Evolutionary conservation across 2,329 filamentous ascomycete genomes (phyloP), one percentile per base, ranked within the genome.

Genomic region (Trichophyton simii): DNA sequence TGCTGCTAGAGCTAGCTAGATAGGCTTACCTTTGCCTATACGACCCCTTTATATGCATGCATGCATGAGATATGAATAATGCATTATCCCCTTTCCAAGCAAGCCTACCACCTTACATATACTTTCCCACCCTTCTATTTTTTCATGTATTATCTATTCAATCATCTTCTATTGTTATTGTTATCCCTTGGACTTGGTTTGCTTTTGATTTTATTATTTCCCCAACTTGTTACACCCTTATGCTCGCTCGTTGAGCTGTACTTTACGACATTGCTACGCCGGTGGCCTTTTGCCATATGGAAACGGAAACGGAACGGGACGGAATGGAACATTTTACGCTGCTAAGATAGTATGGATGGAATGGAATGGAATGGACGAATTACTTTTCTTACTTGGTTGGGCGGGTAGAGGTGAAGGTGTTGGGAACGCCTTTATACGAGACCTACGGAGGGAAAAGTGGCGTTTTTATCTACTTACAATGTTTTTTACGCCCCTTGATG

Each of bases 1-100:
- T 55, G 61, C 63, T 3, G 59, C 65, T 1, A 57, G 64, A 50
- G 60, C 65, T 46, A 59, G 60, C 52, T 66, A 61, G 61, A 57
- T 20, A 28, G 22, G 44, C 5, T 28, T 36, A 20, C 11, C 50
- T 28, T 34, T 55, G n/a, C 5, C 15, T 55, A 18, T 28, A 25
- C 3, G 1, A 28, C 44, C 44, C 9, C 15, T 8, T 13, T 3
- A 11, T 5, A 20, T 28, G 9, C 46, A 50, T 28, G 3, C 20
- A 25, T 6, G 20, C 8, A 50, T 50, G 46, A 48, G 18, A 13
- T 54, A 54, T 54, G 50, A 54, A 31, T 31, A 13, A 34, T 22
- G 11, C 9, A 36, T 7, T 8, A 36, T 36, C 34, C 34, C 34
- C 34, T 36, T 36, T 13, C 8, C 1, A 36, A 36, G 11, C 34